Evolutionary conservation across 2,329 filamentous ascomycete species (phyloP), one percentile per base, ranked within the genome.

Genomic region (Bisporella sp.): DNA sequence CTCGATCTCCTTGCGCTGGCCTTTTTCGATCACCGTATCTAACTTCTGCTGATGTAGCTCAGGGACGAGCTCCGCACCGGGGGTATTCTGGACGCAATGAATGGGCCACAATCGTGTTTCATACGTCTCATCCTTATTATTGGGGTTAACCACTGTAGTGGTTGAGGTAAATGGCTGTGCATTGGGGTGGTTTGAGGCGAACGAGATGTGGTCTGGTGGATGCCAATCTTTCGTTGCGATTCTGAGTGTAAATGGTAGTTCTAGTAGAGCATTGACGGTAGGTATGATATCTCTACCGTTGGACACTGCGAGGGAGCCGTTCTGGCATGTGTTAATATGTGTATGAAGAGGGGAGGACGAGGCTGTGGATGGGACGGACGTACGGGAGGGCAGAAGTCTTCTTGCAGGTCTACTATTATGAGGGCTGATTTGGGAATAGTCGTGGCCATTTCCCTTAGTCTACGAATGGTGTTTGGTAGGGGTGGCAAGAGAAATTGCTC

Each of bases 201-300:
- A 99, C 41, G 92, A 96, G 66, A 95, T 76, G 73, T 97, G 92
- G 63, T 85, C 70, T 2, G 62, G 59, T 0, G 93, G 93, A 65
- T 99, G 93, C 75, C 82, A 95, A 78, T 99, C 93, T 66, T 89
- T 85, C n/a, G 92, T 96, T 42, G 89, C 89, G 57, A 97, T 72
- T 59, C 85, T 88, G 61, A 87, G 66, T 39, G 73, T 68, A 64
- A 96, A 95, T 44, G 86, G 83, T 29, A 85, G 74, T 4, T 68
- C 58, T 50, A 97, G 80, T 43, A 97, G 82, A 45, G 70, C 58
- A 73, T 96, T 96, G 70, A 97, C 77, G 13, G 76, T 57, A 3
- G 81, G 75, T 6, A 84, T 77, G 53, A 95, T 83, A 56, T 78
- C 71, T 57, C 89, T 85, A 57, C 84, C 93, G 46, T 77, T 71